Conservation (phyloP, 208 protist genomes). For the Naegleria lovaniensis region DNA sequence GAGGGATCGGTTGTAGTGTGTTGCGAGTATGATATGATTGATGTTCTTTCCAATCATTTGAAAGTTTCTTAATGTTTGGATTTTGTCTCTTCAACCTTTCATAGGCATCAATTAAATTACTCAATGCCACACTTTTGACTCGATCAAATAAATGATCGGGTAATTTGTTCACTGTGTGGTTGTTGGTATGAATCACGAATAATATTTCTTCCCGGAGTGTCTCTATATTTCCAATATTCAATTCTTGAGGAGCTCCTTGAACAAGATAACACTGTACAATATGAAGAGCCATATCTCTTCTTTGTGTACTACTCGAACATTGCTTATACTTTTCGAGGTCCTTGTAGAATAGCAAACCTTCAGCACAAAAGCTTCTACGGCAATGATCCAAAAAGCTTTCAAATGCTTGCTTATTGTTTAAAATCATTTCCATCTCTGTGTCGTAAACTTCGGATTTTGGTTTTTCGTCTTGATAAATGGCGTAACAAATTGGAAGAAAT, state of each 20-base stretch:
- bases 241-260: background rate
- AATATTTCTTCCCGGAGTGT: background rate
- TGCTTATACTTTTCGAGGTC: background rate
- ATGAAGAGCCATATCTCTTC: background rate
- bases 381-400: background rate
- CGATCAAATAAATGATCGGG: background rate
- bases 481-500: background rate
- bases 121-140: background rate
- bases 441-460: background rate
- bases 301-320: background rate
- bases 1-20: too few species aligned
- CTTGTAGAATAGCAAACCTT: background rate
- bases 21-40: too few species aligned
- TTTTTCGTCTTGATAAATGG: background rate
- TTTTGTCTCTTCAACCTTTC: background rate
- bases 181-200: background rate
- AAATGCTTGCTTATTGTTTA: background rate
- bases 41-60: background rate
- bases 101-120: background rate
- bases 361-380: background rate
- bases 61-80: background rate
- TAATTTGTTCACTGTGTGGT: background rate
- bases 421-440: background rate
- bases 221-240: background rate
- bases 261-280: background rate